Percentiles rank a stretch among this genome's conserved stretches.
Evolutionary conservation across 768 basidiomycete species (phyloP).

Genomic region (Cystobasidiopsis lactophilus): DNA sequence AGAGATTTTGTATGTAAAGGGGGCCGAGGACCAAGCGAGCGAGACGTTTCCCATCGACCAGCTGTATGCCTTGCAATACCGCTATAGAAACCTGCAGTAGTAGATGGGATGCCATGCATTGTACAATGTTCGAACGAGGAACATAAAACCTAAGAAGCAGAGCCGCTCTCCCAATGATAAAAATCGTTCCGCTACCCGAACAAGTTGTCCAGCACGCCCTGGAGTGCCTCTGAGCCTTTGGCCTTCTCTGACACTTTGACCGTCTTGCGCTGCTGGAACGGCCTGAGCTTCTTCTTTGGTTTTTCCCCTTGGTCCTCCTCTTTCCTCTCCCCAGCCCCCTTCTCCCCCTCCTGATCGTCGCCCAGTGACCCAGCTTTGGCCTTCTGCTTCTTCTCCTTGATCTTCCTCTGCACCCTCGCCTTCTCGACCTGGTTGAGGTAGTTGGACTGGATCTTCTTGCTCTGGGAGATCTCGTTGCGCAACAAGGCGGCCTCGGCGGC

Average conservation of each 20-base stretch:
- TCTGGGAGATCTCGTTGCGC: slow-evolving; percentile 76
- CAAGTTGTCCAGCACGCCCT: slow-evolving; percentile 10
- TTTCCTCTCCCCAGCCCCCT: neutral
- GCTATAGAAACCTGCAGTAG: too few species aligned
- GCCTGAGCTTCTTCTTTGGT: neutral
- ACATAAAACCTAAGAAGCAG: too few species aligned
- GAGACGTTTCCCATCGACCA: too few species aligned
- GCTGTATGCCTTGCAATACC: too few species aligned
- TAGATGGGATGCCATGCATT: too few species aligned
- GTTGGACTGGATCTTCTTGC: slow-evolving; percentile 65
- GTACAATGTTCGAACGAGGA: too few species aligned
- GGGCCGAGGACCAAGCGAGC: too few species aligned
- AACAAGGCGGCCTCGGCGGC: slow-evolving; percentile 39
- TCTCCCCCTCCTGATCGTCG: neutral
- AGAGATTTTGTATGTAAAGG: too few species aligned
- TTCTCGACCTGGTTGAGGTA: slow-evolving; percentile 88
- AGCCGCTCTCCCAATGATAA: too few species aligned
- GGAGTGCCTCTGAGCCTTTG: slow-evolving; percentile 1
- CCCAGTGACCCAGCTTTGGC: neutral
- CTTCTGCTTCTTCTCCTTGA: slow-evolving; percentile 13
- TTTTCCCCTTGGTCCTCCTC: neutral
- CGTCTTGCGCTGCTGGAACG: slow-evolving; percentile 4
- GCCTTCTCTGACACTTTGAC: slow-evolving; percentile 1
- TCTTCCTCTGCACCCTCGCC: slow-evolving; percentile 36
- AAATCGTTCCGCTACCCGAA: too few species aligned